These are phyloP conservation scores for Candida manassasensis DNA, from an alignment of 805 yeast species.

Conservation along the genomic window DNA sequence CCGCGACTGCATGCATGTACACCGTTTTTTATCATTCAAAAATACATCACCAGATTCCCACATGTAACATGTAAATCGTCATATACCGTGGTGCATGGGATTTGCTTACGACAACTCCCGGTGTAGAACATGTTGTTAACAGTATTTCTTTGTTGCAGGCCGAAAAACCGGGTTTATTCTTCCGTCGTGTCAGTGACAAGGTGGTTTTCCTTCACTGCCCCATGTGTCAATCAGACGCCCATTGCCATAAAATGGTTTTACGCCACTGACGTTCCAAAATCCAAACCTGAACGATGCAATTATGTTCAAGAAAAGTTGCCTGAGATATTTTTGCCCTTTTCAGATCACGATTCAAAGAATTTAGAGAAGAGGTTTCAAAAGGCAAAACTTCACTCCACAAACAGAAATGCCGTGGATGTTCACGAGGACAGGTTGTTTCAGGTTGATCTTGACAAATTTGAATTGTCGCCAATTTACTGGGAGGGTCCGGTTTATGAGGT, in stretches of 20 bases:
- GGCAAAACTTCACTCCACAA: conserved; percentile 5
- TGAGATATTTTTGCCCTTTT: conserved; percentile 61
- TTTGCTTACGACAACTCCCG: no score
- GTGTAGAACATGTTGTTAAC: no score
- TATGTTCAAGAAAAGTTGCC: conserved; percentile 52
- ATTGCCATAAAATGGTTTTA: conserved; percentile 61
- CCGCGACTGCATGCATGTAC: no score
- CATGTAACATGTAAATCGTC: no score
- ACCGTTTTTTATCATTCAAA: no score
- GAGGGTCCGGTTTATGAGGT: conserved; percentile 81
- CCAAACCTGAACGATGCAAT: conserved; percentile 58
- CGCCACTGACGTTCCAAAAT: conserved; percentile 71
- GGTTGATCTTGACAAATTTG: conserved; percentile 56
- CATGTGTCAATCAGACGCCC: not conserved
- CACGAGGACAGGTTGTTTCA: conserved; percentile 77
- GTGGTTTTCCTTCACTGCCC: not conserved
- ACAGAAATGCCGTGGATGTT: conserved; percentile 45
- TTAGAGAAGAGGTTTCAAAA: conserved; percentile 50
- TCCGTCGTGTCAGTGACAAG: no score
- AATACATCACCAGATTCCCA: no score
- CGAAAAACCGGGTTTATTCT: no score
- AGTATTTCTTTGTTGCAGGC: no score
- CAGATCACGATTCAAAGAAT: conserved; percentile 53
- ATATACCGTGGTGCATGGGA: no score
- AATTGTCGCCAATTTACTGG: conserved; percentile 76